Conservation (phyloP, 1,139 yeast species). For the Lodderomyces parapsilosis region DNA sequence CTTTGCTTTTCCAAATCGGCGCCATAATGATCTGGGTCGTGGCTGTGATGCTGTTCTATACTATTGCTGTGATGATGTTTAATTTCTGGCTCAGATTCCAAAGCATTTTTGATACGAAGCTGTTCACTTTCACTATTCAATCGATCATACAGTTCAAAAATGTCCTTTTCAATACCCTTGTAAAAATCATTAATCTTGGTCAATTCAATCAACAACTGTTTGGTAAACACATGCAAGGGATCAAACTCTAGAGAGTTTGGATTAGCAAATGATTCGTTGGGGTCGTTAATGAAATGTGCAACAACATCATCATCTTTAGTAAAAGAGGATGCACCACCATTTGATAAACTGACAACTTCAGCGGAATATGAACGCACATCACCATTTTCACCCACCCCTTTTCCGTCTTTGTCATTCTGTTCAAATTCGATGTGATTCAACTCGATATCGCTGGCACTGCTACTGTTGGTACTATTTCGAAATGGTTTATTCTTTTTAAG, state of each 20-base stretch:
- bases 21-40: neutral
- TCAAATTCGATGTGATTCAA: conserved; percentile 11
- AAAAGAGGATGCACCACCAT: conserved; percentile 14
- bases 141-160: conserved; percentile 44
- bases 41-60: neutral
- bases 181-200: conserved; percentile 58
- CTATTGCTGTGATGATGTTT: neutral
- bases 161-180: conserved; percentile 45
- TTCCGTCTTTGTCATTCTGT: conserved; percentile 8
- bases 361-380: conserved; percentile 20
- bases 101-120: neutral
- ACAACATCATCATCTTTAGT: neutral
- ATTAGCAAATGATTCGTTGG: conserved; percentile 15
- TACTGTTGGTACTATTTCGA: neutral
- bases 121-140: conserved; percentile 32
- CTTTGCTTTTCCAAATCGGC: conserved; percentile 16
- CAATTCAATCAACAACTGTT: conserved; percentile 55
- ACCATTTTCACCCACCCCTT: conserved; percentile 6
- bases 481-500: conserved; percentile 5
- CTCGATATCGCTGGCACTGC: conserved; percentile 10
- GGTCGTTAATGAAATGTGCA: conserved; percentile 6
- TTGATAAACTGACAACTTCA: conserved; percentile 30
- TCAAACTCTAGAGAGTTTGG: conserved; percentile 28
- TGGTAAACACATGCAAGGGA: conserved; percentile 49
- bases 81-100: neutral